Percentiles rank a stretch among this genome's conserved stretches.
These are phyloP conservation scores for Nymphaea colorata DNA, from an alignment of 164 flowering plant genomes.

Conservation along the genomic window DNA sequence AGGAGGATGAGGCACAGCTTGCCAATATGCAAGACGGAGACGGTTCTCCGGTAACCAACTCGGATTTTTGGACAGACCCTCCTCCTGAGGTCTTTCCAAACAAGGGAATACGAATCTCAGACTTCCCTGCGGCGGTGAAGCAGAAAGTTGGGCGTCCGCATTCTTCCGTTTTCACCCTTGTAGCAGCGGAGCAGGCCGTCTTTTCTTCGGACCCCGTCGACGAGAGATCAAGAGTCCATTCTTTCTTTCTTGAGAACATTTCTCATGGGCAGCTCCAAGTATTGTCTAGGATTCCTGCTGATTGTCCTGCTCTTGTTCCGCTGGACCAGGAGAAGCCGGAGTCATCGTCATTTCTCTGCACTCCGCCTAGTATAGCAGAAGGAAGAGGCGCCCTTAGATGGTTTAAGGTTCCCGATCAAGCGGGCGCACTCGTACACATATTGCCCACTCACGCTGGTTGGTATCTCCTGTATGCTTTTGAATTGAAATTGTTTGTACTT, in stretches of 20 bases:
- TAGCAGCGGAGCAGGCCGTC: conserved; percentile 41
- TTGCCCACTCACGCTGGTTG: conserved; percentile 87
- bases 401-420: conserved; percentile 14
- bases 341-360: conserved; percentile 31
- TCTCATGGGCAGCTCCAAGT: conserved; percentile 93
- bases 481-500: not conserved
- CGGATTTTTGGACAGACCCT: conserved; percentile 1
- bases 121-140: conserved; percentile 60
- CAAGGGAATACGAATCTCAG: conserved; percentile 35
- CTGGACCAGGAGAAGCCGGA: conserved; percentile 30
- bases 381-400: conserved; percentile 67
- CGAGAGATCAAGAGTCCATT: not conserved
- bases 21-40: conserved; percentile 3
- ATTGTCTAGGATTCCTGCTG: conserved; percentile 54
- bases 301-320: conserved; percentile 21
- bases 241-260: conserved; percentile 54
- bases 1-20: conserved; percentile 6
- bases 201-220: conserved; percentile 18
- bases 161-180: conserved; percentile 50
- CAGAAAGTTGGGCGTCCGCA: conserved; percentile 60
- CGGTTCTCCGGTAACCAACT: not conserved
- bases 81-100: conserved; percentile 36
- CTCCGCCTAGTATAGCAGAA: conserved; percentile 65
- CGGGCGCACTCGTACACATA: conserved; percentile 36
- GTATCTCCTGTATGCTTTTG: not conserved